Conservation (phyloP, 1,139 yeast genomes). For the Kodamaea plutei region DNA sequence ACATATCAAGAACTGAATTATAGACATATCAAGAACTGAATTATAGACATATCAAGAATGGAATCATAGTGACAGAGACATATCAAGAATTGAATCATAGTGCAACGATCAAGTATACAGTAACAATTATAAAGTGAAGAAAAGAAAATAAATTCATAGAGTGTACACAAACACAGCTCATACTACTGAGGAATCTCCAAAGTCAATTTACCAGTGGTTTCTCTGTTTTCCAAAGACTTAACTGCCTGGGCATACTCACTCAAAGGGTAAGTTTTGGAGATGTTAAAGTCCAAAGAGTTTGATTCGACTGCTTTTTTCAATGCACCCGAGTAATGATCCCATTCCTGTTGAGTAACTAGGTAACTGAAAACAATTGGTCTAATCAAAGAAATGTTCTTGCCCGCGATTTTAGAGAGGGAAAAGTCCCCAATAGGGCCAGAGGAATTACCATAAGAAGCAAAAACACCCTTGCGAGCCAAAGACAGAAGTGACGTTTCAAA, state of each 20-base stretch:
- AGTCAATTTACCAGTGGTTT: no score
- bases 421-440: conserved; percentile 80
- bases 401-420: conserved; percentile 40
- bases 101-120: no score
- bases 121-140: no score
- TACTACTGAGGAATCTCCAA: conserved; percentile 87
- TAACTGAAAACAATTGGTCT: conserved; percentile 64
- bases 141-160: no score
- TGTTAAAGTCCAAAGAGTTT: conserved; percentile 50
- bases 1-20: no score
- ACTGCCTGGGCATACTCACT: conserved; percentile 64
- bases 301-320: conserved; percentile 42
- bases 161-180: no score
- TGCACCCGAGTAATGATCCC: conserved; percentile 47
- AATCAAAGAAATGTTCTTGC: conserved; percentile 57
- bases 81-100: no score
- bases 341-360: conserved; percentile 51
- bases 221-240: conserved; percentile 60
- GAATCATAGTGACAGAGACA: no score
- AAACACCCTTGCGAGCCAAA: conserved; percentile 65
- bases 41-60: no score
- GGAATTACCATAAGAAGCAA: conserved; percentile 77
- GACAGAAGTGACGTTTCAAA: conserved; percentile 58
- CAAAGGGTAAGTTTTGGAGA: conserved; percentile 56
- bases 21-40: no score